Evolutionary conservation across 73 alveolate species (phyloP), one percentile per base, ranked within the genome.

Genomic region (Blepharisma japonicum): DNA sequence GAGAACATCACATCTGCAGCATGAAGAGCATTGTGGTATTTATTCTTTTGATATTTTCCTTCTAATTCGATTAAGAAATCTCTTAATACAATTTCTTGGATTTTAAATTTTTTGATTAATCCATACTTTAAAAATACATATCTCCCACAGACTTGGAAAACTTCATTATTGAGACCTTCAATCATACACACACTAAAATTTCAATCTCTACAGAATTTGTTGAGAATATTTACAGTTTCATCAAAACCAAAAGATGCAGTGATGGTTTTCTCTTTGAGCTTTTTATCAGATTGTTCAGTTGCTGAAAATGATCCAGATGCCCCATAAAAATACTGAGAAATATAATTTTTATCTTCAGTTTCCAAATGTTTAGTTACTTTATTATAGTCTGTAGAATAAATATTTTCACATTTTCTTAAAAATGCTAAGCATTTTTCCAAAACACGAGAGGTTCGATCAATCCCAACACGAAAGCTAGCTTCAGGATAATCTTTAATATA

Each of bases 21-120:
- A 27, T 81, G 78, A 25, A 89, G 68, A 6, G 92, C 80, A 32
- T 78, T 81, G 56, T 89, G 95, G 79, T 85, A 89, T 8, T 81
- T 68, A 61, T 85, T 83, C 2, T 70, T 45, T 45, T 39, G n/a
- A 70, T 70, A 45, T 7, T 70, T 9, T 70, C 32, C 46, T 45
- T 45, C 45, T 70, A 45, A 38, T 25, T 61, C 74, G 23, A 14
- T 61, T 14, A 61, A 61, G 47, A 61, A 61, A 61, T 14, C 14
- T n/a, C 18, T 61, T n/a, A 61, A 9, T 61, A 14, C 23, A 14
- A 5, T 20, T 25, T 61, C 74, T 8, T n/a, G 11, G 5, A 61
- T 61, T 14, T 61, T 25, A 25, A 61, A 25, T 18, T 4, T 61
- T 20, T 61, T 39, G 0, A 14, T 18, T 2, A 61, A 25, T 2